These are phyloP conservation scores for Kockiozyma suomiensis DNA, from an alignment of 805 yeast species.

Conservation along the genomic window DNA sequence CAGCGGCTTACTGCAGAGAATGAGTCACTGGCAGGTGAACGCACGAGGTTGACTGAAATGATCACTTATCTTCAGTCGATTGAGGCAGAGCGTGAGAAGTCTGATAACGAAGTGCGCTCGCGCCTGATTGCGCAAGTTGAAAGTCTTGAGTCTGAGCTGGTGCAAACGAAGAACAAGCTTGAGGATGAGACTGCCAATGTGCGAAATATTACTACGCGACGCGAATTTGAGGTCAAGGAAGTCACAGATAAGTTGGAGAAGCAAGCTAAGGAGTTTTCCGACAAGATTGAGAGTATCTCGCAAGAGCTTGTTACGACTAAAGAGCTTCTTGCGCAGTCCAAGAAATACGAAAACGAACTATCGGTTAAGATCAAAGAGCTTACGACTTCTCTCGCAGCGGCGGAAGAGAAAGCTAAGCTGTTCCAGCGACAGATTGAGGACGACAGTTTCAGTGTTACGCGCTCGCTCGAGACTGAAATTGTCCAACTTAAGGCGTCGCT, in stretches of 20 bases:
- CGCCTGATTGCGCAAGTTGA: conserved; percentile 55
- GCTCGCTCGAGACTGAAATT: conserved; percentile 42
- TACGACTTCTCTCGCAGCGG: conserved; percentile 39
- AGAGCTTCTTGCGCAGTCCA: conserved; percentile 50
- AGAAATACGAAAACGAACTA: conserved; percentile 46
- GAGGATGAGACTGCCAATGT: conserved; percentile 56
- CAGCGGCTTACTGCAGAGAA: conserved; percentile 57
- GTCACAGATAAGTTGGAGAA: conserved; percentile 56
- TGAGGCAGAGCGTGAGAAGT: conserved; percentile 61
- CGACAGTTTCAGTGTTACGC: conserved; percentile 37
- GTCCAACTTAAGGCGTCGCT: conserved; percentile 45
- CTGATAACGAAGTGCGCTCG: conserved; percentile 53
- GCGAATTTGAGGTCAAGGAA: conserved; percentile 59
- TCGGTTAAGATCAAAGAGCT: conserved; percentile 45
- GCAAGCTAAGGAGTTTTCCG: conserved; percentile 56
- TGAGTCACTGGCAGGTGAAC: conserved; percentile 58
- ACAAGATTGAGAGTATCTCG: conserved; percentile 52
- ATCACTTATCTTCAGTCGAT: conserved; percentile 62
- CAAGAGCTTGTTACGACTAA: conserved; percentile 49
- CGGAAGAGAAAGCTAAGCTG: conserved; percentile 37
- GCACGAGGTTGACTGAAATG: conserved; percentile 57
- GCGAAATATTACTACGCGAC: conserved; percentile 53
- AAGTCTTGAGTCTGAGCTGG: conserved; percentile 52
- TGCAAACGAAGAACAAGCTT: conserved; percentile 50
- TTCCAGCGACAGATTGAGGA: conserved; percentile 40